Percentiles rank a stretch among this genome's conserved stretches.
Conservation (phyloP, 2,329 filamentous ascomycete species). For the Fusarium anthophilum region DNA sequence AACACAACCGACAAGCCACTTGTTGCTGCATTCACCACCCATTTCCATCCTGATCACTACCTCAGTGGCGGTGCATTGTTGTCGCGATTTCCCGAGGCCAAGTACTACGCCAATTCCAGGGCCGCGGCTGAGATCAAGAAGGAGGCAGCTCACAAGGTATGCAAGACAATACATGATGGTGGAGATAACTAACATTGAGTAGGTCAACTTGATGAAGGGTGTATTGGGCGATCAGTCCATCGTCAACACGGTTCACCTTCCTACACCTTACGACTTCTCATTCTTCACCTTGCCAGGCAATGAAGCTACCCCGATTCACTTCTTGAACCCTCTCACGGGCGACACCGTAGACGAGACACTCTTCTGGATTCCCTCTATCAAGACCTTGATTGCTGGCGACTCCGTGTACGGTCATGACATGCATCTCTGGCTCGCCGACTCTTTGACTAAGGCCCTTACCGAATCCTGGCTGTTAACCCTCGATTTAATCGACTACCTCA, state of each 20-base stretch:
- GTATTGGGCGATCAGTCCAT: neutral
- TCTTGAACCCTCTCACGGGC: neutral
- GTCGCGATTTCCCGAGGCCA: neutral
- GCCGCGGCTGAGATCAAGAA: neutral
- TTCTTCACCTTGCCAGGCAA: neutral
- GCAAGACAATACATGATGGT: fast-evolving
- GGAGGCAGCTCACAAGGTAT: neutral
- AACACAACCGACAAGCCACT: neutral
- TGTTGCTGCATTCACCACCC: neutral
- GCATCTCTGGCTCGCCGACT: neutral
- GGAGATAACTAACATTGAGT: fast-evolving
- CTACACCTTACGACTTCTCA: neutral
- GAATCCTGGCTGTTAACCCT: neutral
- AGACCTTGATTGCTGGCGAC: neutral
- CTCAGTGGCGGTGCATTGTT: neutral
- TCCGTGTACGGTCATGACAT: neutral
- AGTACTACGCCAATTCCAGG: neutral
- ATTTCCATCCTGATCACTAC: neutral
- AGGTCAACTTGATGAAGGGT: neutral
- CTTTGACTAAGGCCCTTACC: neutral
- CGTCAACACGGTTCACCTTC: neutral
- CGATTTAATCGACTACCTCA: neutral
- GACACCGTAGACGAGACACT: neutral
- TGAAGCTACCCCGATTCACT: neutral
- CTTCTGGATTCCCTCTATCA: neutral